Evolutionary conservation across 1,284 basidiomycete genomes (phyloP).

Genomic region (Trichosporon ovoides): DNA sequence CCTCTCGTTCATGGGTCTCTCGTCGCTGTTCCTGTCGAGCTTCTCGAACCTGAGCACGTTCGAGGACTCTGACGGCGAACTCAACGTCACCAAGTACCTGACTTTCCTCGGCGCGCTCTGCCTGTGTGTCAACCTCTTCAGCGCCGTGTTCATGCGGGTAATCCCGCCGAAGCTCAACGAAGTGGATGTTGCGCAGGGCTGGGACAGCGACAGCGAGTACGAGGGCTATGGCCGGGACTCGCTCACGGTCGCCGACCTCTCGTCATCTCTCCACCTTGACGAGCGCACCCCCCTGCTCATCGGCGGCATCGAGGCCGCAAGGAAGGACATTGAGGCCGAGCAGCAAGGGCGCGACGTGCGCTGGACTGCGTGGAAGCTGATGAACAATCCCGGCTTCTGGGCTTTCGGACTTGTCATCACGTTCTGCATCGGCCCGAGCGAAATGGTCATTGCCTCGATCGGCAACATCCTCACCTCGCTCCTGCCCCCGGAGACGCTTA

Average conservation of each 20-base stretch:
- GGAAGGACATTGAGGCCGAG: slow-evolving; percentile 39
- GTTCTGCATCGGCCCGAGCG: slow-evolving; percentile 46
- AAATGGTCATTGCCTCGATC: slow-evolving; percentile 46
- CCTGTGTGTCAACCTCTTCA: slow-evolving; percentile 42
- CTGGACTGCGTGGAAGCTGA: slow-evolving; percentile 35
- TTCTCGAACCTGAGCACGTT: slow-evolving; percentile 38
- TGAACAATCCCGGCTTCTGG: slow-evolving; percentile 46
- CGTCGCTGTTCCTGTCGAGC: slow-evolving; percentile 43
- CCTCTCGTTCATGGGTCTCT: slow-evolving; percentile 44
- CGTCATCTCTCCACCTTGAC: slow-evolving; percentile 33
- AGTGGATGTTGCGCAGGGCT: slow-evolving; percentile 1
- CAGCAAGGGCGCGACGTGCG: slow-evolving; percentile 32
- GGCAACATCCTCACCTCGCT: slow-evolving; percentile 47
- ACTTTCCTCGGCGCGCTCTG: slow-evolving; percentile 41
- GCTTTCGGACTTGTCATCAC: slow-evolving; percentile 41
- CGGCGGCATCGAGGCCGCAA: slow-evolving; percentile 44
- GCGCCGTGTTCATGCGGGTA: slow-evolving; percentile 42
- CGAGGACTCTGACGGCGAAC: slow-evolving; percentile 26
- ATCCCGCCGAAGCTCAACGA: slow-evolving; percentile 22
- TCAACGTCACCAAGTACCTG: slow-evolving; percentile 40
- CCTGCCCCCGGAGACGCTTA: slow-evolving; percentile 25
- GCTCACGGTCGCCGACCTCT: slow-evolving; percentile 12
- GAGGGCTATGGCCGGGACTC: slow-evolving; percentile 6
- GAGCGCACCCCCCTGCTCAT: slow-evolving; percentile 47
- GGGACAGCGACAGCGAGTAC: slow-evolving; percentile 13